Evolutionary conservation across 2,329 filamentous ascomycete genomes (phyloP), one percentile per base, ranked within the genome.

Genomic region (Ophiocordyceps sinensis): DNA sequence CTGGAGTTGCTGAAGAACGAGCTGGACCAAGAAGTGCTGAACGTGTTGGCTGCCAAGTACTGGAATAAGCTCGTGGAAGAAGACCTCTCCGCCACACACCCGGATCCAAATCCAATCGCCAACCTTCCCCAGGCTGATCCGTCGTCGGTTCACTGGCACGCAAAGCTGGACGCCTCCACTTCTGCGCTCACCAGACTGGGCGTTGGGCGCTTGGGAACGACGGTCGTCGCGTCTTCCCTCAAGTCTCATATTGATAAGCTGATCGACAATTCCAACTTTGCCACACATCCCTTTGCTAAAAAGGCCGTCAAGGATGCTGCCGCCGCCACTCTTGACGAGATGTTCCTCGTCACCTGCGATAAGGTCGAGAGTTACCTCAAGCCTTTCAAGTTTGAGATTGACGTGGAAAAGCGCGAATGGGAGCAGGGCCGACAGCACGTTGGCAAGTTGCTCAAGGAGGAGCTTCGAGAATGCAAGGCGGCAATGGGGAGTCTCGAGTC

Each of bases 311-410:
- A 79, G 38, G 87, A 95, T 51, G 88, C 91, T 1, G 86, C 87
- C 2, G 83, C 85, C 0, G 82, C 78, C 23, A 96, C 98, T 41
- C 66, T 98, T 12, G 91, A 91, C 49, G 91, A 98, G 53, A 74
- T 89, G 13, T 94, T 94, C 48, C 96, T 95, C 64, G 91, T 89
- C 61, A 98, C 93, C 1, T 91, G 85, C 47, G 93, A 98, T 54
- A 91, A 96, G 62, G 85, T 98, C 1, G 91, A 98, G 61, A 96
- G 96, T 57, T 98, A 89, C 57, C 93, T 98, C 63, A 98, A 98
- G 61, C 91, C 93, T 0, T 98, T 89, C 68, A 98, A 98, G 58
- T 96, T 89, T 51, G 87, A 95, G 47, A 94, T 98, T 44, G 91
- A 98, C 52, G 79, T 98, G 36, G 86, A 94, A 54, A 84, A 88